These are phyloP conservation scores for Cardamine resedifolia DNA, from an alignment of 345 rosid species.

Conservation along the genomic window DNA sequence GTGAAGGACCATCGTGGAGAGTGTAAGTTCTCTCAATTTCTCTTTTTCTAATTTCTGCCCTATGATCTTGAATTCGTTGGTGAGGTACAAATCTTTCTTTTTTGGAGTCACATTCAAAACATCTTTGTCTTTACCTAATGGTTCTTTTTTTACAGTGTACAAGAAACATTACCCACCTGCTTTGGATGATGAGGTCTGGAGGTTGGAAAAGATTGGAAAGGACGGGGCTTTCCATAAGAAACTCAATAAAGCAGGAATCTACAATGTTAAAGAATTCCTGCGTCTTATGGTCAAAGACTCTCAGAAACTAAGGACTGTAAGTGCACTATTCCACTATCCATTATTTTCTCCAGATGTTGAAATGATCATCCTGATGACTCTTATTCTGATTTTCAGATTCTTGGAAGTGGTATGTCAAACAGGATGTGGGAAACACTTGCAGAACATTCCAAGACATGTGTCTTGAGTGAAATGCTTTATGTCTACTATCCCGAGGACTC, in stretches of 20 bases:
- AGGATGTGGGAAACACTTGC: slow-evolving; percentile 97
- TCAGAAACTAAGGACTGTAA: slow-evolving; percentile 77
- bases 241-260: slow-evolving; percentile 81
- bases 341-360: slow-evolving; percentile 3
- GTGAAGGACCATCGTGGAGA: slow-evolving; percentile 99
- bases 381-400: slow-evolving; percentile 58
- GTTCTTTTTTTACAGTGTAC: slow-evolving; percentile 54
- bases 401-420: slow-evolving; percentile 99
- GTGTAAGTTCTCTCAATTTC: slow-evolving; percentile 50
- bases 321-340: slow-evolving; percentile 26
- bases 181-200: slow-evolving; percentile 87
- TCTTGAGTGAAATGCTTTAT: slow-evolving; percentile 71
- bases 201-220: slow-evolving; percentile 95
- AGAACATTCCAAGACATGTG: slow-evolving; percentile 95
- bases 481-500: slow-evolving; percentile 76
- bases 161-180: slow-evolving; percentile 99
- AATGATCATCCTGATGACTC: slow-evolving; percentile 13
- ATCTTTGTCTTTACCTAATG: not conserved
- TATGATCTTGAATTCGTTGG: not conserved
- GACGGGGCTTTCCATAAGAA: slow-evolving; percentile 98
- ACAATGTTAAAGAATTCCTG: slow-evolving; percentile 79
- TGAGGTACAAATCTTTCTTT: not conserved
- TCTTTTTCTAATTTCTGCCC: not conserved
- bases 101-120: not conserved
- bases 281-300: slow-evolving; percentile 81